Base-by-base conservation (phyloP, 1,284 basidiomycete genomes). In the Mixia osmundae region DNA sequence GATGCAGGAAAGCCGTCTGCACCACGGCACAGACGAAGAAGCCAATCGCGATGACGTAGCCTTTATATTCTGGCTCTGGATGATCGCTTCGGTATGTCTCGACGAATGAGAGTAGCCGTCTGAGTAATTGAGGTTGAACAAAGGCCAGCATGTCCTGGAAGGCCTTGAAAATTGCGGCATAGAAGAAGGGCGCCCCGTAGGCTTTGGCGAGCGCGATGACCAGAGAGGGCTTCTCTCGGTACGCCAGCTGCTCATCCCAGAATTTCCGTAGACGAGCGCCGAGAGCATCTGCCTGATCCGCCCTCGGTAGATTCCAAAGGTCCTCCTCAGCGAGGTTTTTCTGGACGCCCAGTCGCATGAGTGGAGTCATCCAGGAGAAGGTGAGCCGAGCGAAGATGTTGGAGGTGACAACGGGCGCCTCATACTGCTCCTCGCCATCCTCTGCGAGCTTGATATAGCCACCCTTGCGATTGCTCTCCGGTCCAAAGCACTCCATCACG, bases 71-170 rank as follows among this genome's bases (percentile, higher is more conserved):
- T 3, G 49, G 52, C 35, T 56, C 54, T 3, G 48, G 52, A 6
- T 62, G 60, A 3, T 64, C 55, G 19, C 54, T 59, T 48, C 74
- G 71, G 54, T 83, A 87, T 4, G 60, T 57, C 0, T 76, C 70
- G 30, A 91, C 85, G 52, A 77, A 95, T 10, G 67, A 59, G 23
- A 95, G 62, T 6, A 97, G 62, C 48, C 69, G 64, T 12, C 77
- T 69, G 19, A 97, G 66, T 1, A 95, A 62, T 54, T 91, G 77
- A 0, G 89, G 89, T 53, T 94, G 87, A 3, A 72, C 54, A 57
- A 95, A 95, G 0, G 70, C 69, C 10, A 89, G 59, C 29, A 60
- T 58, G 53, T 95, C 87, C 55, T 87, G 80, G 1, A 68, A 33
- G 10, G 77, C 47, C 43, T 53, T 54, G 52, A 54, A 52, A 10